Evolutionary conservation across 495 filamentous ascomycete species (phyloP).

Genomic region (Elaphomyces granulatus): DNA sequence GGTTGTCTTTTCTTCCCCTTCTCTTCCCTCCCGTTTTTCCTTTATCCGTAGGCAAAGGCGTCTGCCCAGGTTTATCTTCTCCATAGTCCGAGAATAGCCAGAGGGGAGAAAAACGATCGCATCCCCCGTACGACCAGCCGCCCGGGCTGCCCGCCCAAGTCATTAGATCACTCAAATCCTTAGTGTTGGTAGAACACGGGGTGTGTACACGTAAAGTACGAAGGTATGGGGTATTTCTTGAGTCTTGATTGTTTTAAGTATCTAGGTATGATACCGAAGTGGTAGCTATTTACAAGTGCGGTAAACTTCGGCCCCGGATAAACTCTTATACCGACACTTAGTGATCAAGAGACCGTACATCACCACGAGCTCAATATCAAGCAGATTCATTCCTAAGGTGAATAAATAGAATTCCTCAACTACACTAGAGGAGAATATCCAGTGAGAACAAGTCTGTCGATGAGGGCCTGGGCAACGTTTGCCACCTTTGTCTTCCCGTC

Average conservation of each 20-base stretch:
- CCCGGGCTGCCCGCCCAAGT: background rate
- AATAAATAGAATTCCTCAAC: background rate
- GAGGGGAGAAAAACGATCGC: too few species aligned
- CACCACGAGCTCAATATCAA: background rate
- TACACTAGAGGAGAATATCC: background rate
- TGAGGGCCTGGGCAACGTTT: background rate
- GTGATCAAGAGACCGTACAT: background rate
- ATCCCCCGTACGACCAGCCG: background rate
- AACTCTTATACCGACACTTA: too few species aligned
- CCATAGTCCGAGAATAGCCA: too few species aligned
- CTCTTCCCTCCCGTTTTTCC: background rate
- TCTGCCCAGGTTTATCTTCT: too few species aligned
- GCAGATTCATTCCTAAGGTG: background rate
- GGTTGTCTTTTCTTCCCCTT: slow-evolving; percentile 1
- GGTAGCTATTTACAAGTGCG: too few species aligned
- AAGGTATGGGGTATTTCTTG: too few species aligned
- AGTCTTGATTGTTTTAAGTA: too few species aligned
- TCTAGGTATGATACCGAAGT: too few species aligned
- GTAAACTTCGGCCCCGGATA: too few species aligned
- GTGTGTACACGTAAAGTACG: too few species aligned
- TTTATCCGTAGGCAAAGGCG: too few species aligned
- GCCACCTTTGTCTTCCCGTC: background rate
- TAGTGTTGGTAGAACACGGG: too few species aligned
- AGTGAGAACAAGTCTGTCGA: background rate
- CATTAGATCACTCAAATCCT: background rate